Conservation (phyloP, 805 yeast genomes). For the Kuraishia molischiana region DNA sequence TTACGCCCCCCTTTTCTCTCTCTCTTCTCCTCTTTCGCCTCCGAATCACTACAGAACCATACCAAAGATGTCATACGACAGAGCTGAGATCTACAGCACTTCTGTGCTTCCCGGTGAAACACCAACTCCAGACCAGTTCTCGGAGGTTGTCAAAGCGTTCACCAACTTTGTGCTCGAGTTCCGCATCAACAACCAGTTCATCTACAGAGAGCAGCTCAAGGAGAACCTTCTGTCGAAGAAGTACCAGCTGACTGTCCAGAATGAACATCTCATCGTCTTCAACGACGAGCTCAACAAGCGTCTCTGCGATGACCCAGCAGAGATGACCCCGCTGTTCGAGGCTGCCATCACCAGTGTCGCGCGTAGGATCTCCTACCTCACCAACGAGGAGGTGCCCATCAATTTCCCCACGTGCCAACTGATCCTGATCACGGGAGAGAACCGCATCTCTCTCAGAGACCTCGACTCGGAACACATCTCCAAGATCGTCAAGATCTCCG, state of each 20-base stretch:
- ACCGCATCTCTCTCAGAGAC: slow-evolving; percentile 65
- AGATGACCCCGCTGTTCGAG: slow-evolving; percentile 80
- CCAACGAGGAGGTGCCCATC: slow-evolving; percentile 38
- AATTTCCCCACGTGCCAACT: slow-evolving; percentile 79
- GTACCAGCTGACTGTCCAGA: slow-evolving; percentile 62
- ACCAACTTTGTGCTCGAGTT: slow-evolving; percentile 77
- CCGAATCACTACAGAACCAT: neutral
- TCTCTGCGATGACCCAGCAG: slow-evolving; percentile 78
- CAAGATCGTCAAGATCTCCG: slow-evolving; percentile 83
- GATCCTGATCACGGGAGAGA: slow-evolving; percentile 63
- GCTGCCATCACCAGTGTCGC: slow-evolving; percentile 81
- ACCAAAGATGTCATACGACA: slow-evolving; percentile 54
- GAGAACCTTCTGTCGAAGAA: slow-evolving; percentile 75
- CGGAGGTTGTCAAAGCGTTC: slow-evolving; percentile 70
- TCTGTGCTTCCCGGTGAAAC: slow-evolving; percentile 83
- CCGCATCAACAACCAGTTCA: slow-evolving; percentile 70
- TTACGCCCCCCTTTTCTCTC: neutral
- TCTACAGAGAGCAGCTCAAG: slow-evolving; percentile 85
- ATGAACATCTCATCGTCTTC: slow-evolving; percentile 79
- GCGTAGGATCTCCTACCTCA: slow-evolving; percentile 48
- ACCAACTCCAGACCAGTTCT: slow-evolving; percentile 48
- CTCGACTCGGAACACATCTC: slow-evolving; percentile 83
- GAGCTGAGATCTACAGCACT: slow-evolving; percentile 65
- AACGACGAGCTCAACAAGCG: slow-evolving; percentile 84
- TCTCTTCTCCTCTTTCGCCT: neutral